These are phyloP conservation scores for Eutrema salsugineum DNA, from an alignment of 441 rosid species.

Conservation along the genomic window DNA sequence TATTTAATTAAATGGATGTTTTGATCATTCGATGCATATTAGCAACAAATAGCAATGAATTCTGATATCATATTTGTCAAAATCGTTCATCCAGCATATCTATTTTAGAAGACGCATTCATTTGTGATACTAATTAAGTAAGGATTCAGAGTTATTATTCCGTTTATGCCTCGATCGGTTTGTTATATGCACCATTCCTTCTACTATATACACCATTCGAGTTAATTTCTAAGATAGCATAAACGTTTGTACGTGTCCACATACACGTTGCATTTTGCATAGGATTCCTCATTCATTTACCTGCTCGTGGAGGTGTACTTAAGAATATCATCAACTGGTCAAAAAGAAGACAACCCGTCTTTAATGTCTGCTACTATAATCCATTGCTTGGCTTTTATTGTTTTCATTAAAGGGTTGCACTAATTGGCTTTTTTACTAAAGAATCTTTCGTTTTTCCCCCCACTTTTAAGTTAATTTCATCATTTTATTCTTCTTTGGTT, in stretches of 20 bases:
- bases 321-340: constrained; percentile 40
- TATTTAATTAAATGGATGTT: neutral
- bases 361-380: constrained; percentile 80
- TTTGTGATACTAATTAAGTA: no score
- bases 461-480: constrained; percentile 52
- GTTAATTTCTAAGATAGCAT: neutral
- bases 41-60: neutral
- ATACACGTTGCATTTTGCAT: constrained; percentile 11
- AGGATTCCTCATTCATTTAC: constrained; percentile 20
- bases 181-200: neutral
- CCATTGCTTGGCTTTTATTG: constrained; percentile 67
- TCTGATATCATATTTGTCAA: neutral
- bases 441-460: constrained; percentile 69
- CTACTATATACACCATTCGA: neutral
- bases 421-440: constrained; percentile 38
- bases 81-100: no score
- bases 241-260: neutral
- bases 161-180: no score
- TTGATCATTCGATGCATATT: neutral
- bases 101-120: no score
- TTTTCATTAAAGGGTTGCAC: constrained; percentile 26
- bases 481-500: constrained; percentile 56
- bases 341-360: constrained; percentile 55
- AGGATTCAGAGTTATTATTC: no score
- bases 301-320: constrained; percentile 12